Base-by-base conservation (phyloP, 192 early-diverging fungal species). In the Entophlyctis luteolus region DNA sequence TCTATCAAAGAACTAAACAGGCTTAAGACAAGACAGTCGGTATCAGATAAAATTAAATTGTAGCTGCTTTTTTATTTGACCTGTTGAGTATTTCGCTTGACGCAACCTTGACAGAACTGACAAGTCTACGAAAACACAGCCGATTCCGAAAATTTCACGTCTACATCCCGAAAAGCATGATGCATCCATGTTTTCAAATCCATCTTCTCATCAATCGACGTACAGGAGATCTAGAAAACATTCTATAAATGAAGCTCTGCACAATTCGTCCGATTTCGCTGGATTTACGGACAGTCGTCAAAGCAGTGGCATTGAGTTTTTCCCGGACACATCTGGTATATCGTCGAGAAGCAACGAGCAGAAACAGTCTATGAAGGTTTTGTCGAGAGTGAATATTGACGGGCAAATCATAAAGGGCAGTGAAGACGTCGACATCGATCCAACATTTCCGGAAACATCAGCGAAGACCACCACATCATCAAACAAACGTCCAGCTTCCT, bases 111-210 rank as follows among this genome's bases (percentile, higher is more conserved):
- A 0, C 50, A 16, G n/a, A 0, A 53, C 50, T 22, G 14, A 45
- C 14, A 45, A n/a, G 20, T 45, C 42, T 45, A 12, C 14, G 20
- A 20, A 16, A 52, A 52, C 22, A 10, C 20, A 20, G 28, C 5
- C 22, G 10, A 32, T 60, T 1, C 58, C 58, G 10, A 60, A 60
- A 60, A 60, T 60, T 45, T 60, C 58, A 8, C 58, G 58, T 2
- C 25, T 60, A 23, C 50, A 2, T 22, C 4, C 16, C 6, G 2
- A 20, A 1, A 22, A 60, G 16, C 37, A 5, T 22, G 18, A 16
- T 35, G 27, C 38, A 2, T 42, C 39, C 10, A 12, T 8, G 8
- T 42, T 12, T 42, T 42, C 39, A 42, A 42, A 42, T 12, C 10
- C 39, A 42, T 12, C n/a, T n/a, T 42, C 8, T n/a, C n/a, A 12